These are phyloP conservation scores for Aspergillus arachidicola DNA, from an alignment of 2,329 filamentous ascomycete genomes.

Conservation along the genomic window DNA sequence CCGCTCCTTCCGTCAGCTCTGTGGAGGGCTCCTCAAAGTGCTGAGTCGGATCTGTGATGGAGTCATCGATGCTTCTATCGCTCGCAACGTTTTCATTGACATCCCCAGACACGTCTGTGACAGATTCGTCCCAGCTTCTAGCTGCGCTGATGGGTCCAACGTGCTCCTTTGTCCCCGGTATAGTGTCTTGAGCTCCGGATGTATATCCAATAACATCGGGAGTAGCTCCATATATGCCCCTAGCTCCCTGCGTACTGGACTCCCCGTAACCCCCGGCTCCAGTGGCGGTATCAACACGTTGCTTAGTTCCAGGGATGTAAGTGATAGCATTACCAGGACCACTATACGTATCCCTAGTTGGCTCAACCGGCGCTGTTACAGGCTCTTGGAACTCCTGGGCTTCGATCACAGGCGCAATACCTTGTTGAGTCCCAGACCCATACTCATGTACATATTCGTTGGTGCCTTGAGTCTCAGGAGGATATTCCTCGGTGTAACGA, in stretches of 20 bases:
- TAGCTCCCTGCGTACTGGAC: background rate
- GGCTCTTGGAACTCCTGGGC: background rate
- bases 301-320: background rate
- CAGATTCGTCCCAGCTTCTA: background rate
- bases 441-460: background rate
- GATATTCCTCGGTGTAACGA: background rate
- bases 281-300: background rate
- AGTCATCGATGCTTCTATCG: background rate
- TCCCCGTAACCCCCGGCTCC: background rate
- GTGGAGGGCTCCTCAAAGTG: background rate
- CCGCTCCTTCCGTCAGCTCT: background rate
- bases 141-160: background rate
- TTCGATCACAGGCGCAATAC: background rate
- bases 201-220: background rate
- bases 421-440: background rate
- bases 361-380: background rate
- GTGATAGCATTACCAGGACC: background rate
- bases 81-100: background rate
- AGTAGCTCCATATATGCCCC: background rate
- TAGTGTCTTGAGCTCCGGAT: background rate
- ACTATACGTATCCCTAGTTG: background rate
- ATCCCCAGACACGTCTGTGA: background rate
- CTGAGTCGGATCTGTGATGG: background rate
- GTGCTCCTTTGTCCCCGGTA: background rate
- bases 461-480: background rate